Evolutionary conservation across 2,329 filamentous ascomycete genomes (phyloP), one percentile per base, ranked within the genome.

Genomic region (Xylaria sp.): DNA sequence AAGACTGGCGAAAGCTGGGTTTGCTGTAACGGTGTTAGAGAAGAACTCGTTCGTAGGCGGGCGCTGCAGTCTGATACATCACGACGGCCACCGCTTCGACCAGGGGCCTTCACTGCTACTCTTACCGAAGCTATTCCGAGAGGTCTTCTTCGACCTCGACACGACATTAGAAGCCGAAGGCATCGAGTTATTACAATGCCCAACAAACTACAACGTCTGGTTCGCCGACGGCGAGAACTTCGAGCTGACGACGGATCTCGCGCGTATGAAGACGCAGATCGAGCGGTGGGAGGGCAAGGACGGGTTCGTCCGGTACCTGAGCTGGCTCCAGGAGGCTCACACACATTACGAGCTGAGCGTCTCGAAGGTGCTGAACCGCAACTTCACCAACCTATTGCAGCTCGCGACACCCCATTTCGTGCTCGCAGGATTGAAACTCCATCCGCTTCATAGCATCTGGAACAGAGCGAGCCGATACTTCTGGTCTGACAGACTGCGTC

Each of bases 201-300:
- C 91, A 52, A 88, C 89, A 1, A 93, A 92, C 73, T 92, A 93
- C 79, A 85, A 87, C 57, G 82, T 93, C 62, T 91, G 87, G 82
- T 93, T 92, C 72, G 80, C 85, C 14, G 90, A 92, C 73, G 87
- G 86, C 54, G 84, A 85, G 66, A 78, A 75, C 11, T 89, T 92
- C 72, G 80, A 84, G 64, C 78, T 91, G 28, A 87, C 85, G 4
- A 88, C 86, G n/a, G 89, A 92, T 71, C 78, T 90, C 40, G 80
- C 85, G n/a, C 79, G 80, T 50, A 92, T 92, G 89, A 91, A 91
- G 74, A 71, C 76, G 15, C 86, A 92, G 73, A 83, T 93, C 37
- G 89, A 92, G 79, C 83, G 83, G n/a, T 89, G 86, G 78, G 90
- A 92, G 71, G 90, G 90, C 8, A 87, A 84, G 59, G 87, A 85